A percentile compares a stretch with the other conserved stretches of the same genome.
Conservation (phyloP, 1,284 basidiomycete genomes). For the Ustilago esculenta region DNA sequence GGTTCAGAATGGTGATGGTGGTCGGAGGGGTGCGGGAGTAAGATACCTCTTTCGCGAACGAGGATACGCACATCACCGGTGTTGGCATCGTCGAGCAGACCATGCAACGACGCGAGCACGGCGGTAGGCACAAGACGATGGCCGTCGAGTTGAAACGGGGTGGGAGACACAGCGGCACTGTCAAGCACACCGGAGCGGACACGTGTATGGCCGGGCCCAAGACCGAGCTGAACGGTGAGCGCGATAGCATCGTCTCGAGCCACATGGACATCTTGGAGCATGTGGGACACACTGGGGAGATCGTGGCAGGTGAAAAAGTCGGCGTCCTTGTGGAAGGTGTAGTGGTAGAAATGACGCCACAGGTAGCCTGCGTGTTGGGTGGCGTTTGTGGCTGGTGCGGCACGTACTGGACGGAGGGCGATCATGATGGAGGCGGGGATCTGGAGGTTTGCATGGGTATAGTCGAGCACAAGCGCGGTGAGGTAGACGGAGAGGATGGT, state of each 20-base stretch:
- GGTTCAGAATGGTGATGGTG: too few relatives aligned
- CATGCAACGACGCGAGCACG: slow-evolving; percentile 46
- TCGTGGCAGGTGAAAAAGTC: slow-evolving; percentile 56
- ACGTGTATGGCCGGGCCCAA: slow-evolving; percentile 45
- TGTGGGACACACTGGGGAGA: slow-evolving; percentile 50
- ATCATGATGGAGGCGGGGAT: slow-evolving; percentile 56
- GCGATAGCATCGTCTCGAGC: slow-evolving; percentile 48
- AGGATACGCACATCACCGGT: slow-evolving; percentile 63
- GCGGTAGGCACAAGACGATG: slow-evolving; percentile 49
- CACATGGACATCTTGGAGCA: slow-evolving; percentile 37
- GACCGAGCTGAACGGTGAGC: slow-evolving; percentile 57
- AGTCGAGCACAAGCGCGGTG: slow-evolving; percentile 52
- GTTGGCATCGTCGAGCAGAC: slow-evolving; percentile 58
- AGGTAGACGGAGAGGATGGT: slow-evolving; percentile 58
- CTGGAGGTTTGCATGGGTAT: slow-evolving; percentile 40
- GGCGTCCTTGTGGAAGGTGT: slow-evolving; percentile 47
- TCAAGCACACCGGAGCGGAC: slow-evolving; percentile 1
- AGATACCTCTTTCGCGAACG: slow-evolving; percentile 58
- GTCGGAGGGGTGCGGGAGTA: slow-evolving; percentile 7
- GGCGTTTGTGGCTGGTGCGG: slow-evolving; percentile 14
- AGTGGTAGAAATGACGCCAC: slow-evolving; percentile 49
- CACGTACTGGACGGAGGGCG: slow-evolving; percentile 38
- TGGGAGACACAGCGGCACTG: slow-evolving; percentile 1
- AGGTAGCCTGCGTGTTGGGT: slow-evolving; percentile 35
- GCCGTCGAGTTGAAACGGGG: slow-evolving; percentile 52